These are phyloP conservation scores for Lodderomyces elongisporus DNA, from an alignment of 1,139 yeast genomes.

Conservation along the genomic window DNA sequence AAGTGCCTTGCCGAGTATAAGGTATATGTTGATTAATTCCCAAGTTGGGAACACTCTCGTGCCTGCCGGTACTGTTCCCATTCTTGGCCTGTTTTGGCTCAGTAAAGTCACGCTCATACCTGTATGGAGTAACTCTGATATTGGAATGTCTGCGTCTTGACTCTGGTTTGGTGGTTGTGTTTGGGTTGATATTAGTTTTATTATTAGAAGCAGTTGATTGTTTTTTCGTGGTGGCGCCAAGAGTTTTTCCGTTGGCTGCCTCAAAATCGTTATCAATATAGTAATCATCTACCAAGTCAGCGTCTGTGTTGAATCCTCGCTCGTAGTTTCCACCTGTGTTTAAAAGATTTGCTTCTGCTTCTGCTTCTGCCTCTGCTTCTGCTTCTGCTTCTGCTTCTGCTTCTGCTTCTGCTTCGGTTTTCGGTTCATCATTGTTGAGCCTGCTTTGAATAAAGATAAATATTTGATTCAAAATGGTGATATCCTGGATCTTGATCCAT, in stretches of 20 bases:
- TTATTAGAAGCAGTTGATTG: not conserved
- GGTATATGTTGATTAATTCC: not conserved
- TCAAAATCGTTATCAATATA: no score
- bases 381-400: slow-evolving; percentile 1
- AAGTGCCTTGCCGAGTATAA: no score
- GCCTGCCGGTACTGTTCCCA: not conserved
- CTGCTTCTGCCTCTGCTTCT: slow-evolving; percentile 3
- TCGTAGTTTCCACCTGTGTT: no score
- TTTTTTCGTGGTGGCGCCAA: not conserved
- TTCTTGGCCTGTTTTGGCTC: slow-evolving; percentile 4
- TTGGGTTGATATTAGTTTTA: no score
- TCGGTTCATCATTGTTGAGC: not conserved
- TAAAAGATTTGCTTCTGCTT: slow-evolving; percentile 2
- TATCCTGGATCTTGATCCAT: slow-evolving; percentile 5
- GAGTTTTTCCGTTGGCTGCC: no score
- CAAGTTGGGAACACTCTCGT: slow-evolving; percentile 1
- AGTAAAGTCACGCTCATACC: slow-evolving; percentile 6
- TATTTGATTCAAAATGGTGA: slow-evolving; percentile 2
- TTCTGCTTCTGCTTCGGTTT: not conserved
- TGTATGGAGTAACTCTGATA: slow-evolving; percentile 13
- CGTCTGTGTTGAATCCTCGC: no score
- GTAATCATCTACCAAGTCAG: no score
- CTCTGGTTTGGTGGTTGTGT: no score
- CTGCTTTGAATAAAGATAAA: slow-evolving; percentile 1
- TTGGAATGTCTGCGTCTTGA: slow-evolving; percentile 9